Percentiles rank a stretch among this genome's conserved stretches.
Conservation (phyloP, 345 rosid genomes). For the Microcos paniculata region DNA sequence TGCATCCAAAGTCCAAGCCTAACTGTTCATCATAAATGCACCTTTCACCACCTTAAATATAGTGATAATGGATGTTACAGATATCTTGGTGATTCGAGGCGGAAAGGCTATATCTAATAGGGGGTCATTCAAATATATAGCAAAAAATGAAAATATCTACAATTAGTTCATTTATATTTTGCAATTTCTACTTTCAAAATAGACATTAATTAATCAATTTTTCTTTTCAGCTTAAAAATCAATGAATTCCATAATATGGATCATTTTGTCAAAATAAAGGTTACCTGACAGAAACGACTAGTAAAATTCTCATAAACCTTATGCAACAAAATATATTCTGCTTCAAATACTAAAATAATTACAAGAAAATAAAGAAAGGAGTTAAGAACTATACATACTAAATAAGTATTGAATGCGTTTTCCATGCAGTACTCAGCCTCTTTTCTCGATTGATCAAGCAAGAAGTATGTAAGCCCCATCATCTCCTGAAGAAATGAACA, state of each 20-base stretch:
- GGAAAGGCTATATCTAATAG: slow-evolving; percentile 1
- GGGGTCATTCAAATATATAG: background rate
- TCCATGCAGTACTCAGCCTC: slow-evolving; percentile 98
- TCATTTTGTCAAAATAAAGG: background rate
- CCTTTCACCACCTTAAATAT: background rate
- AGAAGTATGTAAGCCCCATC: slow-evolving; percentile 88
- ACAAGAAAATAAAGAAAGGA: slow-evolving; percentile 8
- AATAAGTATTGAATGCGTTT: slow-evolving; percentile 87
- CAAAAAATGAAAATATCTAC: slow-evolving; percentile 4
- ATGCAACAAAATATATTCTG: background rate
- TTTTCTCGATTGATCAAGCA: slow-evolving; percentile 94
- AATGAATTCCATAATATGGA: background rate
- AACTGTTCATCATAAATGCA: background rate
- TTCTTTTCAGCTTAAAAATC: slow-evolving; percentile 6
- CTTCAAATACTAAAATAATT: background rate
- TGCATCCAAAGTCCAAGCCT: background rate
- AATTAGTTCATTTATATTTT: background rate
- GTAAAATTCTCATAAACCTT: background rate
- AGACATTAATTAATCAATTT: background rate
- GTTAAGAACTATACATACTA: slow-evolving; percentile 51
- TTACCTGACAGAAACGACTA: background rate
- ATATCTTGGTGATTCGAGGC: background rate
- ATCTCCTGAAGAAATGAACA: slow-evolving; percentile 70
- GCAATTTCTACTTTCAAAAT: background rate
- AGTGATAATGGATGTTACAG: background rate